Evolutionary conservation across 1,284 basidiomycete genomes (phyloP).

Genomic region (Cutaneotrichosporon sp.): DNA sequence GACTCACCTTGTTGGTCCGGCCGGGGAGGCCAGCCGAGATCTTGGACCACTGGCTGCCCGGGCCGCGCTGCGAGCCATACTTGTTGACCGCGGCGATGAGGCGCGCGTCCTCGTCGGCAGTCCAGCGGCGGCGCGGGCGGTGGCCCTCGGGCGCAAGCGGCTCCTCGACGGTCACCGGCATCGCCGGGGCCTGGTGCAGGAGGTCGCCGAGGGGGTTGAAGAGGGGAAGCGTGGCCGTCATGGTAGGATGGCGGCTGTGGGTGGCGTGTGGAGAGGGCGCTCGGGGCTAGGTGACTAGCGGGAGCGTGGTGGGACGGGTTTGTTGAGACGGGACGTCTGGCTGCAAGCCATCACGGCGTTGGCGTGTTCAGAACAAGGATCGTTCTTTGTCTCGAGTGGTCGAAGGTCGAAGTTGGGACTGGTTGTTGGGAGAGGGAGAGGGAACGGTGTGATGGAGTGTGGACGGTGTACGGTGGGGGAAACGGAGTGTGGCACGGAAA

Average conservation of each 20-base stretch:
- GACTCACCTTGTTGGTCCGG: constrained; percentile 29
- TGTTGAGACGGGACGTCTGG: constrained; percentile 2
- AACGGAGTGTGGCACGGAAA: constrained; percentile 9
- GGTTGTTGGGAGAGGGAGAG: background rate
- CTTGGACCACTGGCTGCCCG: constrained; percentile 25
- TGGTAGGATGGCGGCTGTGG: background rate
- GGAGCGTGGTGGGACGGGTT: constrained; percentile 5
- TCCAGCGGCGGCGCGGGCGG: constrained; percentile 23
- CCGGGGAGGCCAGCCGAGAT: constrained; percentile 21
- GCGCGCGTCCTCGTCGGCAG: constrained; percentile 23
- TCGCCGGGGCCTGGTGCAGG: background rate
- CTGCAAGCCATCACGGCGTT: constrained; percentile 2
- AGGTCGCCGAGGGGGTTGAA: background rate
- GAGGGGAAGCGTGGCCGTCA: background rate
- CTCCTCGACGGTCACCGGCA: background rate
- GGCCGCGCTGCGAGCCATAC: constrained; percentile 20
- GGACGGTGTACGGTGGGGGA: too few species aligned
- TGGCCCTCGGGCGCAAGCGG: background rate
- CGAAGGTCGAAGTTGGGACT: background rate
- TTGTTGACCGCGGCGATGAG: constrained; percentile 25
- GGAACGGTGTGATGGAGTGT: background rate
- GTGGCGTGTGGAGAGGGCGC: background rate
- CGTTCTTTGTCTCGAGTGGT: background rate
- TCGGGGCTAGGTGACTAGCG: background rate
- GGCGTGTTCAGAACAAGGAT: background rate